Percentiles rank a stretch among this genome's conserved stretches.
phyloP scores from a whole-genome alignment of 305 asterid species.

The Fraxinus sp. region DNA sequence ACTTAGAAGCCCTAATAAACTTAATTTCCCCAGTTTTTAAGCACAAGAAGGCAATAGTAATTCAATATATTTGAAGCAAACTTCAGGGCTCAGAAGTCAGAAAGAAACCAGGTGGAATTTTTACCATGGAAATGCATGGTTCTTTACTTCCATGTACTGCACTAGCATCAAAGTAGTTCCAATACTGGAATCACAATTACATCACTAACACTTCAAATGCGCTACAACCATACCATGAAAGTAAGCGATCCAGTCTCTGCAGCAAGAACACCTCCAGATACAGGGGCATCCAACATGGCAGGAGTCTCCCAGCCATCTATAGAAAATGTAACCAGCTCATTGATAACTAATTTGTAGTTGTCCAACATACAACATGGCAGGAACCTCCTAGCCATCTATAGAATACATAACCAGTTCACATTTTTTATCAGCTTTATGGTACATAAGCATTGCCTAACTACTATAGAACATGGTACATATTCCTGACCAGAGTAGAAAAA shows the following conservation, averaged over 20 bases:
- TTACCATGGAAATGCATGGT: neutral
- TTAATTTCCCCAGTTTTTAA: neutral
- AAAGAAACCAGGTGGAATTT: neutral
- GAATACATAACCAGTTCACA: neutral
- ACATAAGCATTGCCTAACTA: neutral
- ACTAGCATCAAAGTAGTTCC: neutral
- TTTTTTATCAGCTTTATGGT: neutral
- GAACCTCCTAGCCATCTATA: constrained; percentile 45
- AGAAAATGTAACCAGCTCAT: constrained; percentile 1
- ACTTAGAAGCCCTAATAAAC: neutral
- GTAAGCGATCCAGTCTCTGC: constrained; percentile 89
- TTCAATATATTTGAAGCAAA: neutral
- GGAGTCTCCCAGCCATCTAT: constrained; percentile 50
- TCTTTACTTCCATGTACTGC: neutral
- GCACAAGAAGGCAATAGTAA: neutral
- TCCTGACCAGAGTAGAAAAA: neutral
- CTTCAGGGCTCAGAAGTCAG: neutral
- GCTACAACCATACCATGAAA: constrained; percentile 63
- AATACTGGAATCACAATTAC: neutral
- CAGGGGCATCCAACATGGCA: constrained; percentile 96
- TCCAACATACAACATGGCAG: constrained; percentile 1
- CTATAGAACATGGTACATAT: neutral
- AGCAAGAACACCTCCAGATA: constrained; percentile 89
- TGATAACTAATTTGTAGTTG: neutral
- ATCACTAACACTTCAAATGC: constrained; percentile 4